phyloP scores from a whole-genome alignment of 495 filamentous ascomycete species.

The Penicillium lividum region DNA sequence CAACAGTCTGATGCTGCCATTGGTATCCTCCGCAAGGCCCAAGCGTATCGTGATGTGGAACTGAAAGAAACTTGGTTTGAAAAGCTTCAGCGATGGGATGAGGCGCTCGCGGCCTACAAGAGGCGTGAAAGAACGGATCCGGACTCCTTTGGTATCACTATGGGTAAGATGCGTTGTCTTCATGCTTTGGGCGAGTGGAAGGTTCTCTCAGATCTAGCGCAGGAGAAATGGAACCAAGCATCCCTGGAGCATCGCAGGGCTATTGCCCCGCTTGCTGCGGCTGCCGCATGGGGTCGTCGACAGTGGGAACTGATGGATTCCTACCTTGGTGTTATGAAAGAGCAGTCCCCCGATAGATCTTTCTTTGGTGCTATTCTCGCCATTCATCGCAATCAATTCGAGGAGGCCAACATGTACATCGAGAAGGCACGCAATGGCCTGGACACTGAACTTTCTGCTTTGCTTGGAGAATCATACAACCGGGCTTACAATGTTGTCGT shows the following conservation, averaged over 20 bases:
- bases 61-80: slow-evolving; percentile 98
- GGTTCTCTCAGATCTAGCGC: slow-evolving; percentile 78
- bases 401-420: slow-evolving; percentile 80
- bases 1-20: slow-evolving; percentile 98
- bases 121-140: slow-evolving; percentile 72
- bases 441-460: slow-evolving; percentile 89
- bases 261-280: slow-evolving; percentile 90
- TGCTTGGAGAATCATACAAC: slow-evolving; percentile 95
- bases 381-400: slow-evolving; percentile 92
- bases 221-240: slow-evolving; percentile 91
- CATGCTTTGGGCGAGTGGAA: slow-evolving; percentile 99
- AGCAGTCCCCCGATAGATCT: slow-evolving; percentile 85
- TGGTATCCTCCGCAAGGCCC: slow-evolving; percentile 91
- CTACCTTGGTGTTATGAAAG: slow-evolving; percentile 92
- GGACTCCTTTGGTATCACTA: slow-evolving; percentile 83
- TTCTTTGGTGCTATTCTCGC: slow-evolving; percentile 97
- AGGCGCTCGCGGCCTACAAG: slow-evolving; percentile 90
- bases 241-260: slow-evolving; percentile 77
- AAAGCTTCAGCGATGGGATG: slow-evolving; percentile 97
- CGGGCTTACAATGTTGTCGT: slow-evolving; percentile 95
- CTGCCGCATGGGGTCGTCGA: slow-evolving; percentile 94
- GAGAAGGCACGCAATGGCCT: slow-evolving; percentile 89
- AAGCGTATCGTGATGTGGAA: slow-evolving; percentile 91
- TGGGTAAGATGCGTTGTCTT: slow-evolving; percentile 99
- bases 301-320: slow-evolving; percentile 98